Conservation (phyloP, 257 asterid genomes). For the Solanum pimpinellifolium region DNA sequence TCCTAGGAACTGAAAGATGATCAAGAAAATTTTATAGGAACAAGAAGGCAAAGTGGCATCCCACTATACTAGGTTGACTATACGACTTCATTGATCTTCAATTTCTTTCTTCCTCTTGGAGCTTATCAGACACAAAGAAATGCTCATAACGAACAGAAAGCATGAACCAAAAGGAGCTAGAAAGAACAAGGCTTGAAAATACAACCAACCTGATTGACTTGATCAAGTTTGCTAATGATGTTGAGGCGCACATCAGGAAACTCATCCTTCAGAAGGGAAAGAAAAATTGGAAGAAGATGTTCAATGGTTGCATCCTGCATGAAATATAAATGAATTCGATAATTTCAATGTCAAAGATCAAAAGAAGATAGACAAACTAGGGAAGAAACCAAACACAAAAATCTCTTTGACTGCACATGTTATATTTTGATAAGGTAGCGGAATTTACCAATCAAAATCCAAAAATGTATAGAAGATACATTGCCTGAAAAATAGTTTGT, state of each 20-base stretch:
- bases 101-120: neutral
- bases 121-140: neutral
- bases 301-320: conserved; percentile 75
- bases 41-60: neutral
- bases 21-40: neutral
- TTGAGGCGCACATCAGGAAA: conserved; percentile 78
- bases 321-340: neutral
- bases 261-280: conserved; percentile 67
- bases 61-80: neutral
- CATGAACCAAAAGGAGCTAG: neutral
- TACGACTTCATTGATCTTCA: neutral
- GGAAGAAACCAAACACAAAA: neutral
- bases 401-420: neutral
- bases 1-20: neutral
- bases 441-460: neutral
- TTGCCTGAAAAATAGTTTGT: neutral
- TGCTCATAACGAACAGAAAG: neutral
- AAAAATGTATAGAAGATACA: neutral
- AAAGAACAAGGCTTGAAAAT: neutral
- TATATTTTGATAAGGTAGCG: neutral
- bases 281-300: conserved; percentile 79
- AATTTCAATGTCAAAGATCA: neutral
- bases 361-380: neutral
- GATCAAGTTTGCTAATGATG: conserved; percentile 76
- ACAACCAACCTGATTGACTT: conserved; percentile 68